Percentiles rank a stretch among this genome's conserved stretches.
phyloP scores from a whole-genome alignment of 2,329 filamentous ascomycete species.

The Laburnicola sp. region DNA sequence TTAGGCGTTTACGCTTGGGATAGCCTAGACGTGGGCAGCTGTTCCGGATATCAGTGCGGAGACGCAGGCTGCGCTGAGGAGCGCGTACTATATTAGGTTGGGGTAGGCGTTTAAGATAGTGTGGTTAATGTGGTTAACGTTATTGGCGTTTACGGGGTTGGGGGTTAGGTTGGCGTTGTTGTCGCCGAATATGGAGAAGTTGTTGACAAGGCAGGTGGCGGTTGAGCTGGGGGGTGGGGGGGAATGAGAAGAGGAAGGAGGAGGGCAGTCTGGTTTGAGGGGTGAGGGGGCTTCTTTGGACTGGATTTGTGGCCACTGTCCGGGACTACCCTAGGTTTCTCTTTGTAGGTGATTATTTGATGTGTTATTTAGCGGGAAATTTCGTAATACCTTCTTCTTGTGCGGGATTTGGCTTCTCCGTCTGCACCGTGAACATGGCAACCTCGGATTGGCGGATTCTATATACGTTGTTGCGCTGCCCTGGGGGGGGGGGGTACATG shows the following conservation, averaged over 20 bases:
- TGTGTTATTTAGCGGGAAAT: no score
- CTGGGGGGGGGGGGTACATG: no score
- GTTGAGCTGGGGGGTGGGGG: background rate
- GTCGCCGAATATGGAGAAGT: background rate
- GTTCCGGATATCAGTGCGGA: background rate
- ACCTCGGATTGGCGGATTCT: no score
- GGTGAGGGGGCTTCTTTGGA: no score
- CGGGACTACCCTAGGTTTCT: no score
- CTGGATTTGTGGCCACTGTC: no score
- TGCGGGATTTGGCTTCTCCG: no score
- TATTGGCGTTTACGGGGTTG: constrained; percentile 3
- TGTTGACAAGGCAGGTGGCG: constrained; percentile 1
- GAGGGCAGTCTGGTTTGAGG: no score
- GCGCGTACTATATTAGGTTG: background rate
- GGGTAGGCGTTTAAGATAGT: background rate
- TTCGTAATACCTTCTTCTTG: no score
- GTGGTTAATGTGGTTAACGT: background rate
- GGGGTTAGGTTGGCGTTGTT: constrained; percentile 1
- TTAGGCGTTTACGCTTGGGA: constrained; percentile 1
- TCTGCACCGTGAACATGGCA: no score
- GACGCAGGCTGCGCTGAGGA: background rate
- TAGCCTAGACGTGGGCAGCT: background rate
- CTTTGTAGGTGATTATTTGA: no score
- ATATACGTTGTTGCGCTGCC: no score
- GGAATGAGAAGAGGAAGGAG: background rate